These are phyloP conservation scores for Chloropicon primus DNA, from an alignment of 139 green algal genomes.

Conservation along the genomic window DNA sequence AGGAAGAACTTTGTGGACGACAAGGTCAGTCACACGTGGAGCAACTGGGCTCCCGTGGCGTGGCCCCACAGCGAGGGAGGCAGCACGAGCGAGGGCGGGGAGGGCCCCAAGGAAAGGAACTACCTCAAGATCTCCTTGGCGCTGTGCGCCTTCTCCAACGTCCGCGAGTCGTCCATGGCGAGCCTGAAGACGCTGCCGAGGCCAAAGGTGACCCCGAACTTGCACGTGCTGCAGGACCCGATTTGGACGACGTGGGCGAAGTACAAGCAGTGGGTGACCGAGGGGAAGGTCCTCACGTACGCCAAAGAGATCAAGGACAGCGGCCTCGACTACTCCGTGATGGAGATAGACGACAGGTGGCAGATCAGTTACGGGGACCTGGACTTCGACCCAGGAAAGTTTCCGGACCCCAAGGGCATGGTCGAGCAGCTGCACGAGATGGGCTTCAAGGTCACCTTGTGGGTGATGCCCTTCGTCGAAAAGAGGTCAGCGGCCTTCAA, in stretches of 20 bases:
- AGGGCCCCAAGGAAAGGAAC: neutral
- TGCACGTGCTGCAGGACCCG: conserved; percentile 26
- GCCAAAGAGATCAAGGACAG: conserved; percentile 39
- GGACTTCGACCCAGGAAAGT: conserved; percentile 32
- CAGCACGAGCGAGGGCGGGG: conserved; percentile 3
- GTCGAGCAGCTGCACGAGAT: conserved; percentile 38
- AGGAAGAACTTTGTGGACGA: conserved; percentile 15
- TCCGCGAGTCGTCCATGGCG: conserved; percentile 23
- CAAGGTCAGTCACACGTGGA: conserved; percentile 34
- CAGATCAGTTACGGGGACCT: conserved; percentile 35
- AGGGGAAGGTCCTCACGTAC: conserved; percentile 39
- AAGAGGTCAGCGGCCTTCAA: conserved; percentile 34
- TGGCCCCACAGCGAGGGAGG: neutral
- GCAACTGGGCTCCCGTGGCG: conserved; percentile 24
- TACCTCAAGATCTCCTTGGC: conserved; percentile 13
- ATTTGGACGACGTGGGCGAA: conserved; percentile 58
- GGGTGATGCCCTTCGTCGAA: conserved; percentile 53
- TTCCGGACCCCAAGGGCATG: conserved; percentile 37
- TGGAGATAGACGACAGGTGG: conserved; percentile 42
- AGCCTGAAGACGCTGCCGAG: conserved; percentile 22
- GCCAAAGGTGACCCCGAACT: conserved; percentile 16
- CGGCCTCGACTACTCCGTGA: conserved; percentile 25
- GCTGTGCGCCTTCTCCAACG: conserved; percentile 24
- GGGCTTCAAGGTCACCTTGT: conserved; percentile 53
- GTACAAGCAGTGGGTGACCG: conserved; percentile 32